Base-by-base conservation (phyloP, 768 basidiomycete genomes). In the Phlebiopsis flavidoalba region DNA sequence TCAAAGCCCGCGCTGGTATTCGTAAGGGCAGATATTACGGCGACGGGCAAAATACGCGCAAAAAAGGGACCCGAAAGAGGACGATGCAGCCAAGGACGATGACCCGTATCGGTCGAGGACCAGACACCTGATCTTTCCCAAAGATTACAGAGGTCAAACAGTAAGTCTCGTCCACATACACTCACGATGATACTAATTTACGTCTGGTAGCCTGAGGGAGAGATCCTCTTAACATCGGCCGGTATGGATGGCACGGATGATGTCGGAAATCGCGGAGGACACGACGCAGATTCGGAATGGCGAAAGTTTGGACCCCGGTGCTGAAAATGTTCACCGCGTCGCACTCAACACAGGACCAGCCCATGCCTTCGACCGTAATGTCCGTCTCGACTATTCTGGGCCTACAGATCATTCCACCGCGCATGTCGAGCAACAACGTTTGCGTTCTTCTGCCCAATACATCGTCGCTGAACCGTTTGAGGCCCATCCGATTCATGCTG, bases 1-100 rank as follows among this genome's bases (percentile, higher is more conserved):
- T 94, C 79, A 95, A 94, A 75, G 81, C 83, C 66, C 86, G 93
- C 36, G 83, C 89, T 64, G 84, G 84, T 60, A 90, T 95, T 62
- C 81, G 84, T 47, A 82, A 82, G 22, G 91, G 90, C 0, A 74
- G 80, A 19, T 87, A 82, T 81, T 74, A 72, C 19, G 77, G 79
- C 26, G 70, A 70, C 33, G 79, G 76, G n/a, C n/a, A 57, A 75
- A 36, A 22, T 19, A 36, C 14, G 52, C 33, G 26, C 26, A 31
- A 31, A 31, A 6, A 31, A 31, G 26, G 26, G 26, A 31, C 26
- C 6, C 26, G 6, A 31, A 31, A 31, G 26, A 31, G 26, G 26
- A 31, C 3, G 6, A 31, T 31, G 6, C 8, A 43, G 17, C 40
- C 40, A 8, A 43, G 3, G 40, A 43, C 40, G 17, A 3, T 8